Evolutionary conservation across 1,139 yeast genomes (phyloP).

Genomic region (Lodderomyces elongisporus): DNA sequence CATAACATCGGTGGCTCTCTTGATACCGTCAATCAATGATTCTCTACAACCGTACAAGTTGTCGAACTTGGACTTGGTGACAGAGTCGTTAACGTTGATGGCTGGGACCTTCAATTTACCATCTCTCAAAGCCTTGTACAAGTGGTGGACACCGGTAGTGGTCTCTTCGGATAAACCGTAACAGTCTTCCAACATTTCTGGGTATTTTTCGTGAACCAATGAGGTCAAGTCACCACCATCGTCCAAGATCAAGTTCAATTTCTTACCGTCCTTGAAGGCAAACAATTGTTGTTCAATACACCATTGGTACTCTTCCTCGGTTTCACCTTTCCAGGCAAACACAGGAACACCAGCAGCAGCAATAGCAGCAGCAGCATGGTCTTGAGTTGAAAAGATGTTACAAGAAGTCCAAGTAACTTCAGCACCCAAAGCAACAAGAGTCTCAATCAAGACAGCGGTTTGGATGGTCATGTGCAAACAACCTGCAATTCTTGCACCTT

Average conservation of each 20-base stretch:
- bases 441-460: constrained; percentile 98
- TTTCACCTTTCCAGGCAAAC: constrained; percentile 99
- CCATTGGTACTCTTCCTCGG: constrained; percentile 99
- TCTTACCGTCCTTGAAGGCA: constrained; percentile 95
- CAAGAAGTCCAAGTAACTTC: constrained; percentile 99
- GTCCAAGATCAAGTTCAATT: constrained; percentile 95
- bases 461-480: constrained; percentile 99
- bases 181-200: constrained; percentile 94
- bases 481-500: constrained; percentile 99
- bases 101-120: constrained; percentile 96
- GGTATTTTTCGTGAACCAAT: constrained; percentile 96
- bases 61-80: constrained; percentile 98
- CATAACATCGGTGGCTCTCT: constrained; percentile 99
- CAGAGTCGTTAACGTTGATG: constrained; percentile 98
- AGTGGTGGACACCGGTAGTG: constrained; percentile 99
- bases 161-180: constrained; percentile 98
- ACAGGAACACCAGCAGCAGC: constrained; percentile 99
- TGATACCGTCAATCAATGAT: constrained; percentile 97
- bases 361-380: constrained; percentile 99
- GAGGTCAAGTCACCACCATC: constrained; percentile 99
- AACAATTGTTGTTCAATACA: constrained; percentile 99
- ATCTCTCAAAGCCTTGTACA: constrained; percentile 93
- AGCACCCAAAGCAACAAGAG: constrained; percentile 96
- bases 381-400: constrained; percentile 99
- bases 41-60: constrained; percentile 99